Conservation (phyloP, 1,284 basidiomycete species). For the Cryptococcus maquisensis region DNA sequence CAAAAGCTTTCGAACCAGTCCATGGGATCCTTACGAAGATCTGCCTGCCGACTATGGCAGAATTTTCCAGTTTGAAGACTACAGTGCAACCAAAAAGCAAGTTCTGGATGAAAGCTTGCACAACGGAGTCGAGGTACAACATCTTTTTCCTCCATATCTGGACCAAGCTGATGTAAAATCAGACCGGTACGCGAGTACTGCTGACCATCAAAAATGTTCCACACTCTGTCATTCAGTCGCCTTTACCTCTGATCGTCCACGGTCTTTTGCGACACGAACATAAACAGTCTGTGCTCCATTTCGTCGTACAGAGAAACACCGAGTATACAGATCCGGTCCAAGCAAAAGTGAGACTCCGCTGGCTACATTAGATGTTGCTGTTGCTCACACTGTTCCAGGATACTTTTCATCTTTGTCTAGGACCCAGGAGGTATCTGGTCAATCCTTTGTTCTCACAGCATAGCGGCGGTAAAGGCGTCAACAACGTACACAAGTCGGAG, state of each 20-base stretch:
- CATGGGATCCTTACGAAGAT: conserved; percentile 97
- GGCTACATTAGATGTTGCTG: not conserved
- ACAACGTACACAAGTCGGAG: conserved; percentile 98
- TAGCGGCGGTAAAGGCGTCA: conserved; percentile 81
- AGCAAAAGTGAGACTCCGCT: conserved; percentile 68
- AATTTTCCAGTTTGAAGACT: conserved; percentile 97
- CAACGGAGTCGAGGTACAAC: conserved; percentile 64
- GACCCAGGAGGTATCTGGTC: conserved; percentile 76
- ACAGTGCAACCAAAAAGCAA: conserved; percentile 73
- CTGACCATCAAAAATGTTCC: conserved; percentile 71
- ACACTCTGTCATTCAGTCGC: conserved; percentile 48
- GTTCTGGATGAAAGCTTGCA: conserved; percentile 64
- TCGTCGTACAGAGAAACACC: conserved; percentile 90
- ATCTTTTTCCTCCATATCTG: not conserved
- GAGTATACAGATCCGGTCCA: conserved; percentile 84
- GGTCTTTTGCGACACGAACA: conserved; percentile 91
- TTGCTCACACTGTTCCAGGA: conserved; percentile 56
- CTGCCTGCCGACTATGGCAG: conserved; percentile 88
- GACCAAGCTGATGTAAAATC: conserved; percentile 14
- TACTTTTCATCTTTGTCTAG: conserved; percentile 79
- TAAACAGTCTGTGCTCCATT: conserved; percentile 90
- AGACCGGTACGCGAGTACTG: conserved; percentile 77
- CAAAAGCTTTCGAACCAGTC: conserved; percentile 86
- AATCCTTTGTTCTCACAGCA: conserved; percentile 92
- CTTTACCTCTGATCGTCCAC: conserved; percentile 67